A percentile compares a stretch with the other conserved stretches of the same genome.
These are phyloP conservation scores for Cercospora brassicicola DNA, from an alignment of 2,329 filamentous ascomycete species.

Conservation along the genomic window DNA sequence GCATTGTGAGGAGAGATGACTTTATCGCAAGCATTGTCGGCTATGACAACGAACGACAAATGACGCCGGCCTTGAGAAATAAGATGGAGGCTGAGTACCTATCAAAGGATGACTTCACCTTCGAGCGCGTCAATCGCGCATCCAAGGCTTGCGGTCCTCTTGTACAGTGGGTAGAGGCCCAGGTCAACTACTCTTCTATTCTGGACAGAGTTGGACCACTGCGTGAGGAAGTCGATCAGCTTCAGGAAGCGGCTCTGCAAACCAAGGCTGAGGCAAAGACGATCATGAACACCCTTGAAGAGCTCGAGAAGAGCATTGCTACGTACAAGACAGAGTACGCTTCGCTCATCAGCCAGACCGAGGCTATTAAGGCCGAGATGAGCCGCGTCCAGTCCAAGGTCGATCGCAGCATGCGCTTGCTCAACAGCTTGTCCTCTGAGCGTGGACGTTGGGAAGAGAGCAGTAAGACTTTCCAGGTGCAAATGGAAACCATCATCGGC, in stretches of 20 bases:
- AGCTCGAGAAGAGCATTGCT: conserved; percentile 84
- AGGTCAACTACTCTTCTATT: conserved; percentile 98
- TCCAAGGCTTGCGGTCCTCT: conserved; percentile 95
- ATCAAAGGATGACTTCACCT: conserved; percentile 91
- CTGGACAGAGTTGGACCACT: conserved; percentile 90
- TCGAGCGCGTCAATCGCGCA: conserved; percentile 91
- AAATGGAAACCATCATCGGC: conserved; percentile 93
- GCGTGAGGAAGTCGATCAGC: conserved; percentile 79
- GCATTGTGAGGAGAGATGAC: conserved; percentile 84
- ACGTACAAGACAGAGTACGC: conserved; percentile 97
- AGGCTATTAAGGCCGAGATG: conserved; percentile 98
- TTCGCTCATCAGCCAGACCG: conserved; percentile 90
- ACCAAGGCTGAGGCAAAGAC: conserved; percentile 92
- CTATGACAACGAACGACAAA: conserved; percentile 92
- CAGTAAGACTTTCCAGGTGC: conserved; percentile 96
- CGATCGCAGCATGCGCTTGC: conserved; percentile 86
- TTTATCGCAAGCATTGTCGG: conserved; percentile 98
- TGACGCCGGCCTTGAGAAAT: conserved; percentile 77
- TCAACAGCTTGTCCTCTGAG: conserved; percentile 94
- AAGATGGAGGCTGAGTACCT: conserved; percentile 94
- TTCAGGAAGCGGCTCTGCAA: conserved; percentile 84
- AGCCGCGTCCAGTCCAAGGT: conserved; percentile 95
- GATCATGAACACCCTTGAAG: conserved; percentile 81
- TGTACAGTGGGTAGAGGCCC: conserved; percentile 94
- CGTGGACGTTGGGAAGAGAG: conserved; percentile 92